Evolutionary conservation across 2,329 filamentous ascomycete species (phyloP).

Genomic region (Exophiala phaeomuriformis): DNA sequence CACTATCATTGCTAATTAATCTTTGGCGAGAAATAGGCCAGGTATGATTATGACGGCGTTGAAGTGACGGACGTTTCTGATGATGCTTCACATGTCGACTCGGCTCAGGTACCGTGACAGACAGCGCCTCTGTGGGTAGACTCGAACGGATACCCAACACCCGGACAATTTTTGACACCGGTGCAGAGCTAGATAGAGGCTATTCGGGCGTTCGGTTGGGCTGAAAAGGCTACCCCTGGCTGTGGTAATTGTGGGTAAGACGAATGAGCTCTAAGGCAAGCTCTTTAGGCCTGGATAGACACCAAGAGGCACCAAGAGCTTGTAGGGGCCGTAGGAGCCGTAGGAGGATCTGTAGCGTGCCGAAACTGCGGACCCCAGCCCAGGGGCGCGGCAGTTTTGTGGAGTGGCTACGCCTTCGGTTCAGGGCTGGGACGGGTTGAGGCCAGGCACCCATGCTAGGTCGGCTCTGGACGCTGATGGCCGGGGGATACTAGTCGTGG

Average conservation of each 20-base stretch:
- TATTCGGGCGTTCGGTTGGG: not conserved
- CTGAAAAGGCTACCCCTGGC: not conserved
- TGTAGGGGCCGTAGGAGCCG: not conserved
- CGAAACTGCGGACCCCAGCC: not conserved
- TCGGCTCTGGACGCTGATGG: not conserved
- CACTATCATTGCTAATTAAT: not conserved
- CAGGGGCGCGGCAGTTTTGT: not conserved
- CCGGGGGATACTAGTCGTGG: not conserved
- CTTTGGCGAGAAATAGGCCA: not conserved
- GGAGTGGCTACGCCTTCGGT: not conserved
- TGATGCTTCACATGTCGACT: slow-evolving; percentile 9
- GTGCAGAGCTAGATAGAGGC: not conserved
- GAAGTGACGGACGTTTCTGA: slow-evolving; percentile 1
- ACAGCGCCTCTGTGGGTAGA: not conserved
- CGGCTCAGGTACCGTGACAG: slow-evolving; percentile 3
- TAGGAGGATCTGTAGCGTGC: not conserved
- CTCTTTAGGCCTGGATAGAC: no score
- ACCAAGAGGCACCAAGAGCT: not conserved
- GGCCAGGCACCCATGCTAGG: not conserved
- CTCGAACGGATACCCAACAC: not conserved
- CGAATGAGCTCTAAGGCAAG: not conserved
- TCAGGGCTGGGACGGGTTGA: not conserved
- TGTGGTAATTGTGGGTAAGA: not conserved
- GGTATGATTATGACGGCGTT: not conserved
- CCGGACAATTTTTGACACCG: not conserved